Percentiles rank a stretch among this genome's conserved stretches.
These are phyloP conservation scores for Guyanaporus albipodus DNA, from an alignment of 768 basidiomycete genomes.

Conservation along the genomic window DNA sequence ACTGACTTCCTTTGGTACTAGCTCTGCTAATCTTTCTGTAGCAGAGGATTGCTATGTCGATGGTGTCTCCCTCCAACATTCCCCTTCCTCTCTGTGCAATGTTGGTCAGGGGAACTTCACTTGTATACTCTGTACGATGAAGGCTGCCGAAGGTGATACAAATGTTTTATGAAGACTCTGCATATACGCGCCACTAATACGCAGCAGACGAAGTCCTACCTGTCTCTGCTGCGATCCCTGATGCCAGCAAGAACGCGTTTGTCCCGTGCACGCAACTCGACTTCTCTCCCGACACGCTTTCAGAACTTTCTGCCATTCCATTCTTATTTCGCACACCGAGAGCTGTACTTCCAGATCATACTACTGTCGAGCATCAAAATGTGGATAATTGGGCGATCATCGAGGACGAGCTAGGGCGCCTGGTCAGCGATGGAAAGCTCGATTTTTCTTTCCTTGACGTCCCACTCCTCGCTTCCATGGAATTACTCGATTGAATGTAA, in stretches of 20 bases:
- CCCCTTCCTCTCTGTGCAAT: conserved; percentile 14
- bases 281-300: conserved; percentile 9
- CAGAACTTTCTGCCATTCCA: conserved; percentile 30
- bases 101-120: conserved; percentile 14
- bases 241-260: not conserved
- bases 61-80: not conserved
- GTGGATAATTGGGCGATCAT: conserved; percentile 13
- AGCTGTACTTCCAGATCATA: not conserved
- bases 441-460: conserved; percentile 27
- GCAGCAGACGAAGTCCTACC: conserved; percentile 6
- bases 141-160: conserved; percentile 20
- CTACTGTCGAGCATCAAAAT: not conserved
- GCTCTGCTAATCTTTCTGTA: not conserved
- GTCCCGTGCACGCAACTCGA: conserved; percentile 8
- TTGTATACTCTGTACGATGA: conserved; percentile 19
- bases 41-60: not conserved
- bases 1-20: conserved; percentile 14
- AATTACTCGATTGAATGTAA: conserved; percentile 12
- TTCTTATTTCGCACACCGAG: conserved; percentile 27
- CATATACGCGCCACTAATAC: conserved; percentile 20
- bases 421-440: conserved; percentile 21
- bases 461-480: conserved; percentile 13
- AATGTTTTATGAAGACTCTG: conserved; percentile 1
- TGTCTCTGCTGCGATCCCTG: not conserved
- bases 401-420: conserved; percentile 19